Base-by-base conservation (phyloP, 352 stramenopile species). In the Phytophthora palmivora region DNA sequence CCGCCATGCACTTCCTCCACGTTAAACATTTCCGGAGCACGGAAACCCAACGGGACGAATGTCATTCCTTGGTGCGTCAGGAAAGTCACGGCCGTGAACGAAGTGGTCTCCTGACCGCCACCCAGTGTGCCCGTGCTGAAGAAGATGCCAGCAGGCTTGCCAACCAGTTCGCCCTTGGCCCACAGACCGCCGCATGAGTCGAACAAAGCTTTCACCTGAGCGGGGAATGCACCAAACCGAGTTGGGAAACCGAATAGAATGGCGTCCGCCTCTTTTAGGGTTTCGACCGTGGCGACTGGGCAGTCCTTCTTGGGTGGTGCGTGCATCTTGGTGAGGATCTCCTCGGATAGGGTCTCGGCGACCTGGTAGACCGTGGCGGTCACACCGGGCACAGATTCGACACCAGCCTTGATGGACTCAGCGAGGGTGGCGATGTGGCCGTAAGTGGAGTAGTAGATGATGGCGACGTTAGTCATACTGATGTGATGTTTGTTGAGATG, bases 381-480 rank as follows among this genome's bases (percentile, higher is more conserved):
- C 43, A 69, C 61, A 15, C 61, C 61, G 15, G n/a, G 18, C 14
- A 70, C 48, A 14, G 62, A 70, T 37, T 70, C 61, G 30, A 65
- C 15, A 30, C 61, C 61, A 8, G 37, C 48, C 47, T 70, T 70
- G 46, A 22, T 47, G 10, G 61, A 22, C 9, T 70, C 55, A 6
- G 62, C 62, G 8, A 70, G 39, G 42, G 41, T 61, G 26, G 55
- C 39, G 41, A 70, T 22, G 62, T 70, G 62, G 42, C 42, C 42
- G 55, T 70, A 70, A 28, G 62, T 70, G 55, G 62, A 70, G 55
- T 70, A 70, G 42, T 70, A 70, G 48, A 70, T 48, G 42, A 70
- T 66, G 41, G 62, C 62, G 55, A 70, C 60, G 41, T 66, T 70
- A 41, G 55, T 28, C 62, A 70, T 70, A 43, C 21, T 68, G 36